Evolutionary conservation across 805 yeast genomes (phyloP).

Genomic region (Cyberlindnera subsufficiens): DNA sequence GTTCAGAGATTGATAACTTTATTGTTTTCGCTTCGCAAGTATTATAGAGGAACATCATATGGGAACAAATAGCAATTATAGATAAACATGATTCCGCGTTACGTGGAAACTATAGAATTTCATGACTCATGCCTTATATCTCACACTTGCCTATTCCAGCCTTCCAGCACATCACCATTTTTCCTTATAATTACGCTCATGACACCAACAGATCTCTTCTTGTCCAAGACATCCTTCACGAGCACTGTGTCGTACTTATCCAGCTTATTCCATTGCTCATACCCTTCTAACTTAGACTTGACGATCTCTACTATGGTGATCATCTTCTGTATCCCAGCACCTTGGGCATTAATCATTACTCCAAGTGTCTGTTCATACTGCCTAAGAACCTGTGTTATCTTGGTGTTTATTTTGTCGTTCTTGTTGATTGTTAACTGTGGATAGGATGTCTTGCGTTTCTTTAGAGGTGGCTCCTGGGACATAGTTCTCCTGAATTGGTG

Average conservation of each 20-base stretch:
- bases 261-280: conserved; percentile 19
- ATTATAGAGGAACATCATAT: too few species aligned
- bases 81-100: neutral
- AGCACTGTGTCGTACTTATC: conserved; percentile 15
- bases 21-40: too few species aligned
- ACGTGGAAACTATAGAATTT: neutral
- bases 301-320: conserved; percentile 20
- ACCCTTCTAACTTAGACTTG: conserved; percentile 9
- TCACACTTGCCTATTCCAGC: conserved; percentile 21
- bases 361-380: neutral
- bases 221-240: conserved; percentile 16
- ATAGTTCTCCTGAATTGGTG: neutral
- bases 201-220: conserved; percentile 16
- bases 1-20: too few species aligned
- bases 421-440: neutral
- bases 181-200: conserved; percentile 15
- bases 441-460: conserved; percentile 7
- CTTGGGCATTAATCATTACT: conserved; percentile 5
- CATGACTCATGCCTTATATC: neutral
- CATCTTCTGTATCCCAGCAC: conserved; percentile 19
- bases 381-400: conserved; percentile 9
- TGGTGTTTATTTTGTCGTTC: conserved; percentile 16
- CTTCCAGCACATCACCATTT: conserved; percentile 5
- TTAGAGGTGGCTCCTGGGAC: conserved; percentile 10
- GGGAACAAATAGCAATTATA: too few species aligned